Percentiles rank a stretch among this genome's conserved stretches.
Evolutionary conservation across 2,329 filamentous ascomycete species (phyloP).

Genomic region (Sarocladium kiliense): DNA sequence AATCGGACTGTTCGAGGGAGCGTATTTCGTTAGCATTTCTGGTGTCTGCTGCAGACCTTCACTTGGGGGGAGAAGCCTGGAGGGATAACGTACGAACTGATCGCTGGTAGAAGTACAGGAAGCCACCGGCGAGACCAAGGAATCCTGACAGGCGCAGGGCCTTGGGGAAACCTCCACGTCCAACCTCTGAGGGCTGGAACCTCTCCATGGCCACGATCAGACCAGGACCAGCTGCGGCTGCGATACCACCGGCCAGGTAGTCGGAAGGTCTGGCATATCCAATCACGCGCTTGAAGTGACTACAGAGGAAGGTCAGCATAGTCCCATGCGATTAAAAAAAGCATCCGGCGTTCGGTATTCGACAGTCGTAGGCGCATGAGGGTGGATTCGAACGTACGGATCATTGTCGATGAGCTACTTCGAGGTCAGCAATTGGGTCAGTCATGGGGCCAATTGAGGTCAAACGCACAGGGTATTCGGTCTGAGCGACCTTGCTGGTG

Average conservation of each 20-base stretch:
- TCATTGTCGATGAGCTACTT: conserved; percentile 96
- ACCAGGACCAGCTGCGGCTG: conserved; percentile 67
- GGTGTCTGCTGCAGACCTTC: neutral
- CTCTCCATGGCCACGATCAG: conserved; percentile 76
- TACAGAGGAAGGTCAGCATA: conserved; percentile 33
- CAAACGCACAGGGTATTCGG: conserved; percentile 77
- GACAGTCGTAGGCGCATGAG: conserved; percentile 4
- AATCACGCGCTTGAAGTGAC: conserved; percentile 86
- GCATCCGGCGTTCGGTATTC: conserved; percentile 17
- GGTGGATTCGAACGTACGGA: conserved; percentile 57
- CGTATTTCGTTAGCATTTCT: conserved; percentile 9
- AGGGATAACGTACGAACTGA: conserved; percentile 63
- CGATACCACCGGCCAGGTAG: conserved; percentile 65
- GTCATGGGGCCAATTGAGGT: conserved; percentile 12
- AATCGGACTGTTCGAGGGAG: conserved; percentile 65
- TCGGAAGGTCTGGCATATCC: conserved; percentile 82
- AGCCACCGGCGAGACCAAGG: conserved; percentile 70
- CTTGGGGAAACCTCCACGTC: conserved; percentile 74
- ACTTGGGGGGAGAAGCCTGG: neutral
- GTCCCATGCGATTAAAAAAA: neutral
- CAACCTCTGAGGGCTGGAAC: conserved; percentile 78
- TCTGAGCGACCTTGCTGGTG: conserved; percentile 68
- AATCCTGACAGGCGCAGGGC: conserved; percentile 74
- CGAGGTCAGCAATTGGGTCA: conserved; percentile 18
- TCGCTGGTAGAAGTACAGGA: conserved; percentile 79